Evolutionary conservation across 169 alveolate species (phyloP), one percentile per base, ranked within the genome.

Genomic region (Besnoitia besnoiti): DNA sequence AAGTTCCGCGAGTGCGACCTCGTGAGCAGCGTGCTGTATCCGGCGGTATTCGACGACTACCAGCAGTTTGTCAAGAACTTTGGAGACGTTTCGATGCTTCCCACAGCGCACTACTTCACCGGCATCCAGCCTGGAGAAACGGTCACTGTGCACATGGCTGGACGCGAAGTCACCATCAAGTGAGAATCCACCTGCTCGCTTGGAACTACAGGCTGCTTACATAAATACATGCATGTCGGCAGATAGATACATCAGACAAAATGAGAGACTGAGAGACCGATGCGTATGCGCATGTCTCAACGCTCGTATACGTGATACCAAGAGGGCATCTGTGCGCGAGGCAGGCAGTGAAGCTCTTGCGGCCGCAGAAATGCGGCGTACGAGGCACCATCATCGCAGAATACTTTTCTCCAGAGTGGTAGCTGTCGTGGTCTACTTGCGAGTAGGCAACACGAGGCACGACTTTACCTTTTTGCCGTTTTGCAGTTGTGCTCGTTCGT

Each of bases 51-150:
- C 50, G 92, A 67, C 49, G 92, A 89, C 35, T 89, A 61, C 46
- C 75, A 35, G 62, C 79, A 61, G 33, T 89, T 89, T 37, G 79
- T 55, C 40, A 89, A 89, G 50, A 61, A 44, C 21, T 89, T 33
- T 76, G 92, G 92, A 33, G 92, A 89, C 76, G 92, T 89, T 33
- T 89, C 92, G 16, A 55, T 55, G 62, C 87, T 89, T 49, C 92
- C 92, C 37, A 61, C 92, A 12, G 49, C 88, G 46, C 46, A n/a
- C 79, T 75, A 46, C 73, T 89, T 89, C 73, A 37, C 39, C 19
- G 87, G 92, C 49, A 16, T 46, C 42, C 91, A 51, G 46, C 91
- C 91, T 19, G 91, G 91, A 0, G 91, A 87, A 51, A 14, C 40
- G 30, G 30, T 87, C 59, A 87, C 91, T 1, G 85, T 87, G 21